phyloP scores from a whole-genome alignment of 2,329 filamentous ascomycete species.

The Calonectria naviculata region DNA sequence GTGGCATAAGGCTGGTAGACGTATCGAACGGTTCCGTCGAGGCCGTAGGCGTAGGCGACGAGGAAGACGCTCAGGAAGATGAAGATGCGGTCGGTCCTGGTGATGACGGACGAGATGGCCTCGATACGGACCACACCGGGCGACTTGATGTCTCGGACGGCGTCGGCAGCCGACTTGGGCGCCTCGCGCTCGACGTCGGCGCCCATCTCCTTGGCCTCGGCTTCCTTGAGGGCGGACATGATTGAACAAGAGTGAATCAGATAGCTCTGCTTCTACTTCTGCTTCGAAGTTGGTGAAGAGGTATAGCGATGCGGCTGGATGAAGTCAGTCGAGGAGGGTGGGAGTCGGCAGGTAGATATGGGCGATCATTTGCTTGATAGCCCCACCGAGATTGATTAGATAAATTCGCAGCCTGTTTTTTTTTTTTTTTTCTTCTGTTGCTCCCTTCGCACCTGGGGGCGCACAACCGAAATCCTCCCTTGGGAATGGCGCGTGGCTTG shows the following conservation, averaged over 20 bases:
- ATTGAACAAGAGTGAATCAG: not conserved
- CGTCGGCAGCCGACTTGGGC: slow-evolving; percentile 33
- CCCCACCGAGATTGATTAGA: slow-evolving; percentile 26
- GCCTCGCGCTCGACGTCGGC: not conserved
- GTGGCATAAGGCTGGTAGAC: slow-evolving; percentile 68
- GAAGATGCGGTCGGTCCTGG: slow-evolving; percentile 60
- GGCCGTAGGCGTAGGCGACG: slow-evolving; percentile 71
- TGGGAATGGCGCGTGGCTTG: not conserved
- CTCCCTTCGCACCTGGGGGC: not conserved
- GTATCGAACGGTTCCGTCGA: slow-evolving; percentile 67
- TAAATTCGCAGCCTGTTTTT: not conserved
- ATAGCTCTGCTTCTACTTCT: too few species aligned
- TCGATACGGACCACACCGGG: slow-evolving; percentile 71
- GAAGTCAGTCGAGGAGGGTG: not conserved
- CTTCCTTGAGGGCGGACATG: slow-evolving; percentile 12
- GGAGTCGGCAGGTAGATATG: slow-evolving; percentile 17
- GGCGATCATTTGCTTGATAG: not conserved
- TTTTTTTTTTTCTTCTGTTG: not conserved
- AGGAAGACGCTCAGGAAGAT: slow-evolving; percentile 73
- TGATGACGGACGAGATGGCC: slow-evolving; percentile 64
- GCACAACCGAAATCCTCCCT: not conserved
- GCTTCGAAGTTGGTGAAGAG: too few species aligned
- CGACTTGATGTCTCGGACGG: slow-evolving; percentile 48
- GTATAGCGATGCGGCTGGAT: not conserved
- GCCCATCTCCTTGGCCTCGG: slow-evolving; percentile 4